Evolutionary conservation across 2,329 filamentous ascomycete species (phyloP), one percentile per base, ranked within the genome.

Genomic region (Zymoseptoria pseudotritici): DNA sequence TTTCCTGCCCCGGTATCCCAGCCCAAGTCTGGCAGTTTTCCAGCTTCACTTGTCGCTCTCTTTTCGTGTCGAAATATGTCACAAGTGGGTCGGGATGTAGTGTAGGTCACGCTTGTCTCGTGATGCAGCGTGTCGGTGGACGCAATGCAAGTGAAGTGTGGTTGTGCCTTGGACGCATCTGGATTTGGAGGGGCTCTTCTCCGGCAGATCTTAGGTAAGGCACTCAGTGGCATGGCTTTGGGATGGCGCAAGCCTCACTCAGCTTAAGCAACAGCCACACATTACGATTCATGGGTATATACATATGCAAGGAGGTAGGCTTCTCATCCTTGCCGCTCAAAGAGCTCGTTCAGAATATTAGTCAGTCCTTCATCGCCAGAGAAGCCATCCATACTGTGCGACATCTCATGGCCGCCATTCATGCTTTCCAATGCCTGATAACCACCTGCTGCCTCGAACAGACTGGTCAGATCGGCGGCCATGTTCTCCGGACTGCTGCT

Each of bases 381-480:
- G 77, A 76, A 64, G 3, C 75, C 76, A 10, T 63, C 63, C 22
- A 66, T 61, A 22, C 58, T 60, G 49, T 63, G 63, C 13, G 55
- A 54, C 74, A 61, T 66, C 36, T 74, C 74, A 52, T 78, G 76
- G 2, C 77, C 77, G 10, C 76, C 76, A 63, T 76, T 77, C 17
- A 66, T 54, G 29, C 21, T 36, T 13, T 54, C 21, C 42, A 46
- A 19, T 24, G 58, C 63, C 29, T 69, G 67, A 55, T 79, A 81
- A 0, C 79, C 81, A 0, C 84, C 84, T 3, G 84, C 83, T 46
- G 84, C 82, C 67, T 87, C 85, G 60, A 87, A 87, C 53, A 87
- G 69, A 62, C 79, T 83, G 3, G 83, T 86, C 55, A 87, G 71
- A 69, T 87, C 84, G 62, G 84, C 84, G 57, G 85, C 84, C 69